Percentiles rank a stretch among this genome's conserved stretches.
Conservation (phyloP, 192 early-diverging fungal species). For the Spizellomyces sp. region DNA sequence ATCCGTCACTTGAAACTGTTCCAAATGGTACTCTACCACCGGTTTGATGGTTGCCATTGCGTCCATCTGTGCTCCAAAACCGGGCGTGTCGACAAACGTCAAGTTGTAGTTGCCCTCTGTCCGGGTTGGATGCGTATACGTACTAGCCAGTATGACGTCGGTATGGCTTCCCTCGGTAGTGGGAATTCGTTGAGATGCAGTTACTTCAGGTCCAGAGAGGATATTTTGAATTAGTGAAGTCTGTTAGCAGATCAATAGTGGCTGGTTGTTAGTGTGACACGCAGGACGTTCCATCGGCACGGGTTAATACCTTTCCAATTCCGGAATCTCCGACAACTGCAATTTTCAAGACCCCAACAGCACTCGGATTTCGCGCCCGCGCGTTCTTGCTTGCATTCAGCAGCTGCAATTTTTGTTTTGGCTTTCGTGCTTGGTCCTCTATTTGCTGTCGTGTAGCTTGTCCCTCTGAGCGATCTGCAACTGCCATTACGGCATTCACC, state of each 20-base stretch:
- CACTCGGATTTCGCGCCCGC: constrained; percentile 17
- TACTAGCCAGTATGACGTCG: constrained; percentile 38
- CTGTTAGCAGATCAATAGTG: not conserved
- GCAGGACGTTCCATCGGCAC: not conserved
- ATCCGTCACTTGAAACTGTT: constrained; percentile 41
- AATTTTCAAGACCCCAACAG: constrained; percentile 41
- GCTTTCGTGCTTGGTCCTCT: not conserved
- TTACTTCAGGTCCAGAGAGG: constrained; percentile 7
- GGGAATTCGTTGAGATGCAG: constrained; percentile 3
- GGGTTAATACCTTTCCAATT: constrained; percentile 49
- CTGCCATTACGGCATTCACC: constrained; percentile 15
- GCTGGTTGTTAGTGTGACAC: not conserved
- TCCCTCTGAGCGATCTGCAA: constrained; percentile 4
- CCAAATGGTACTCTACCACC: constrained; percentile 38
- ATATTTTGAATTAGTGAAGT: constrained; percentile 17
- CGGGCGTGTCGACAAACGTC: constrained; percentile 49
- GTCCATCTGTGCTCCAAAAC: constrained; percentile 45
- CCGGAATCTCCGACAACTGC: constrained; percentile 46
- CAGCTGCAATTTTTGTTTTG: not conserved
- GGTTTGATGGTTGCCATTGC: constrained; percentile 43
- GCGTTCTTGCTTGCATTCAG: not conserved
- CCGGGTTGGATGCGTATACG: constrained; percentile 3
- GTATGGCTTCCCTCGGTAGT: constrained; percentile 13
- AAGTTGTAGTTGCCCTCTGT: constrained; percentile 41
- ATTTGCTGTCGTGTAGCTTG: not conserved